Evolutionary conservation across 202 grass and related monocot species (phyloP).

Genomic region (Tripidium arundinaceum): DNA sequence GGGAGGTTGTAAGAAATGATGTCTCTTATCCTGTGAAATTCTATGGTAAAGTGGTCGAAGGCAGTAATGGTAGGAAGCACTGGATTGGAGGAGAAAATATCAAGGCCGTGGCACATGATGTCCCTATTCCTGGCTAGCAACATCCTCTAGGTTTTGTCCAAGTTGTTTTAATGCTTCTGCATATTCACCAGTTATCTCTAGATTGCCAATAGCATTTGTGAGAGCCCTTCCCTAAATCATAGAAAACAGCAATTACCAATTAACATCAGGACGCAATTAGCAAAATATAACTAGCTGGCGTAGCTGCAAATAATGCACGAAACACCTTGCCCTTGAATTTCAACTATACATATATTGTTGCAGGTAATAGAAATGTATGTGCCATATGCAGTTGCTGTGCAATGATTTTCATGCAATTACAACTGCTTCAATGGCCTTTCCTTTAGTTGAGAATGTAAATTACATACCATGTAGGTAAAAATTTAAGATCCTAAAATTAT

Average conservation of each 20-base stretch:
- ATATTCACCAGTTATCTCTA: conserved; percentile 85
- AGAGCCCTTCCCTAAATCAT: conserved; percentile 77
- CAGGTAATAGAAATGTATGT: neutral
- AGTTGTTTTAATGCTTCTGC: conserved; percentile 90
- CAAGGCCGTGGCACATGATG: conserved; percentile 74
- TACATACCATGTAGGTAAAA: neutral
- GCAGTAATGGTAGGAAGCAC: conserved; percentile 82
- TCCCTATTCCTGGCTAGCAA: conserved; percentile 88
- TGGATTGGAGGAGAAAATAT: conserved; percentile 99
- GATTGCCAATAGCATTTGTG: conserved; percentile 97
- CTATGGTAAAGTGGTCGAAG: conserved; percentile 89
- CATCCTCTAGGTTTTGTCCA: conserved; percentile 81
- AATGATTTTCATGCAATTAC: neutral
- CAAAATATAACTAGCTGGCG: conserved; percentile 21
- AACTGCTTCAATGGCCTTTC: neutral
- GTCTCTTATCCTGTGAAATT: conserved; percentile 89
- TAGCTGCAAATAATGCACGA: neutral
- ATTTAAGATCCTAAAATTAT: conserved; percentile 20
- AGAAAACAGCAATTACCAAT: conserved; percentile 21
- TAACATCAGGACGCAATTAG: conserved; percentile 5
- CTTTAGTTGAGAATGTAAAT: conserved; percentile 11
- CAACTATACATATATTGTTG: neutral
- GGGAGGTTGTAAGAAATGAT: conserved; percentile 97
- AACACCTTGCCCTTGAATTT: neutral
- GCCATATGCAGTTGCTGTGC: neutral